A percentile compares a stretch with the other conserved stretches of the same genome.
Evolutionary conservation across 495 filamentous ascomycete species (phyloP).

Genomic region (Penicillium ochrochloron): DNA sequence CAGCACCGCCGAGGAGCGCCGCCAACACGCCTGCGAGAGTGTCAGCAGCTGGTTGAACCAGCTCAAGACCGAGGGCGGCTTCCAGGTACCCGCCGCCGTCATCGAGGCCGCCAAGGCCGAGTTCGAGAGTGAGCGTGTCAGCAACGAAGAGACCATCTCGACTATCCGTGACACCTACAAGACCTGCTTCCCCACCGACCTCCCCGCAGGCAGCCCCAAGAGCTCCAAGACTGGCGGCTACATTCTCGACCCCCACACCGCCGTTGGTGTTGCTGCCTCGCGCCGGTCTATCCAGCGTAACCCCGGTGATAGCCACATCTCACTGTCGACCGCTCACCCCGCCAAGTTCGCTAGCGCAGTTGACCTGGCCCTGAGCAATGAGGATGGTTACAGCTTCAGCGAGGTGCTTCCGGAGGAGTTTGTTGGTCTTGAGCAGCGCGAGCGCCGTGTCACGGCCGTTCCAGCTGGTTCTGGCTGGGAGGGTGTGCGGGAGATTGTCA

Average conservation of each 20-base stretch:
- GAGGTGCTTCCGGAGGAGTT: constrained; percentile 81
- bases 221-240: constrained; percentile 57
- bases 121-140: constrained; percentile 85
- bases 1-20: constrained; percentile 36
- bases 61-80: constrained; percentile 80
- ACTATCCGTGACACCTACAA: constrained; percentile 72
- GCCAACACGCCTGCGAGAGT: constrained; percentile 54
- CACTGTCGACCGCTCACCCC: constrained; percentile 89
- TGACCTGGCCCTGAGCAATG: constrained; percentile 68
- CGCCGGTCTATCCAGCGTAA: constrained; percentile 63
- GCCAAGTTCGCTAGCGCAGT: constrained; percentile 90
- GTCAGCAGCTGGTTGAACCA: constrained; percentile 73
- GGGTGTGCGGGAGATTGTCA: constrained; percentile 46
- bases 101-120: constrained; percentile 64
- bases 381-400: constrained; percentile 71
- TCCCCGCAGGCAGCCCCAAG: constrained; percentile 36
- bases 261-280: constrained; percentile 79
- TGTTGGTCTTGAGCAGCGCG: constrained; percentile 69
- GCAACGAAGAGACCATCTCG: constrained; percentile 73
- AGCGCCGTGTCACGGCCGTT: constrained; percentile 41
- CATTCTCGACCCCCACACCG: constrained; percentile 89
- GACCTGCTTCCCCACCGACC: constrained; percentile 41
- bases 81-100: constrained; percentile 70
- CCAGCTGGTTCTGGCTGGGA: constrained; percentile 38
- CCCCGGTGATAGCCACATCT: constrained; percentile 64